A percentile compares a stretch with the other conserved stretches of the same genome.
phyloP scores from a whole-genome alignment of 2,329 filamentous ascomycete genomes.

The Aureobasidium leucospermi region DNA sequence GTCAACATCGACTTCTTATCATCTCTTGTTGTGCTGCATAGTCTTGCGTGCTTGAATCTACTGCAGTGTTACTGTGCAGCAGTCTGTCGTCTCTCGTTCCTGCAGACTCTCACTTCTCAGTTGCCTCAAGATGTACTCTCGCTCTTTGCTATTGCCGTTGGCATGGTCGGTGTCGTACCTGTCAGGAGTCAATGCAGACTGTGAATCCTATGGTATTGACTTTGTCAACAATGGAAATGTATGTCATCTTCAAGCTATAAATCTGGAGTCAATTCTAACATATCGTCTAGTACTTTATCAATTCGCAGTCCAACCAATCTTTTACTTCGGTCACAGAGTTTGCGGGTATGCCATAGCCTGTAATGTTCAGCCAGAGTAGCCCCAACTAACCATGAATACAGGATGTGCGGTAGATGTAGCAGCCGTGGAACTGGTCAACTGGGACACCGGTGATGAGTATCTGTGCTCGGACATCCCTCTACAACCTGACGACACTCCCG shows the following conservation, averaged over 20 bases:
- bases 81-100: conserved; percentile 5
- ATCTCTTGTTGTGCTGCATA: neutral
- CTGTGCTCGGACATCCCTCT: conserved; percentile 13
- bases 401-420: conserved; percentile 17
- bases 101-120: neutral
- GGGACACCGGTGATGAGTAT: conserved; percentile 16
- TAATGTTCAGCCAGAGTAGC: neutral
- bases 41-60: neutral
- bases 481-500: conserved; percentile 8
- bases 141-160: conserved; percentile 8
- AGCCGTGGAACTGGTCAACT: conserved; percentile 10
- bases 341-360: neutral
- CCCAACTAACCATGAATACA: neutral
- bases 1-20: neutral
- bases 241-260: neutral
- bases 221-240: conserved; percentile 18
- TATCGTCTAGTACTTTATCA: conserved; percentile 18
- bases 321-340: conserved; percentile 21
- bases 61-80: neutral
- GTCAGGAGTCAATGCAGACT: neutral
- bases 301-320: conserved; percentile 14
- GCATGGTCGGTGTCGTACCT: neutral
- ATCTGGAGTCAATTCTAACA: neutral
- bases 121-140: conserved; percentile 7
- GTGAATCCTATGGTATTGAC: conserved; percentile 19